Percentiles rank a stretch among this genome's conserved stretches.
These are phyloP conservation scores for Calonectria crousiana DNA, from an alignment of 2,329 filamentous ascomycete genomes.

Conservation along the genomic window DNA sequence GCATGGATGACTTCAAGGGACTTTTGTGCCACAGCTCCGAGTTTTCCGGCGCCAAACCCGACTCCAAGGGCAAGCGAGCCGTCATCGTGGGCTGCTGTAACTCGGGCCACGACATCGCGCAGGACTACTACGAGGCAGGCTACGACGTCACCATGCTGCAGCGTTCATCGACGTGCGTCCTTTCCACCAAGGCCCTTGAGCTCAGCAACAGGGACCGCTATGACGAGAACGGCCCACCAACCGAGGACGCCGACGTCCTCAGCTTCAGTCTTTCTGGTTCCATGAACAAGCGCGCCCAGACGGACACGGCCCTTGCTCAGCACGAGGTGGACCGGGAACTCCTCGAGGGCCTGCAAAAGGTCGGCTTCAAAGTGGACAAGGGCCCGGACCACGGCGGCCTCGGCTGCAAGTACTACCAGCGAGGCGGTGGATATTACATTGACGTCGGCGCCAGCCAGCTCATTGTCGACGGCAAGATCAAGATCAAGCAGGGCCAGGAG, in stretches of 20 bases:
- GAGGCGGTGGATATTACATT: neutral
- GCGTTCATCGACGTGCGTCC: neutral
- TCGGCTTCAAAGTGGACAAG: neutral
- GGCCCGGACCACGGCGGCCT: neutral
- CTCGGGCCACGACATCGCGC: neutral
- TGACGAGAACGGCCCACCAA: neutral
- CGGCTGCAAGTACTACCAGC: neutral
- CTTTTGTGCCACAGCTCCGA: neutral
- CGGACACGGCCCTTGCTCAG: neutral
- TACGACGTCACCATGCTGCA: constrained; percentile 2
- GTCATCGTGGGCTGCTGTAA: constrained; percentile 3
- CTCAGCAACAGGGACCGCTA: neutral
- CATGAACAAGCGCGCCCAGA: neutral
- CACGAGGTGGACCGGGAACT: neutral
- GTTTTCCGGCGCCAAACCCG: neutral
- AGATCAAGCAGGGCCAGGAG: constrained; percentile 3
- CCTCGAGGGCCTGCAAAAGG: neutral
- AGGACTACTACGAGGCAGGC: constrained; percentile 4
- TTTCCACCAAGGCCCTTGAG: neutral
- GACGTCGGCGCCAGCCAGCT: neutral
- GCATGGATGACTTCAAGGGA: neutral
- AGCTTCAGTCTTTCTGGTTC: neutral
- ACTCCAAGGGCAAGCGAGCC: neutral
- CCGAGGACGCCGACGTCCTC: neutral
- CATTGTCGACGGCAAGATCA: neutral